These are phyloP conservation scores for Lepidium sativum DNA, from an alignment of 345 rosid genomes.

Conservation along the genomic window DNA sequence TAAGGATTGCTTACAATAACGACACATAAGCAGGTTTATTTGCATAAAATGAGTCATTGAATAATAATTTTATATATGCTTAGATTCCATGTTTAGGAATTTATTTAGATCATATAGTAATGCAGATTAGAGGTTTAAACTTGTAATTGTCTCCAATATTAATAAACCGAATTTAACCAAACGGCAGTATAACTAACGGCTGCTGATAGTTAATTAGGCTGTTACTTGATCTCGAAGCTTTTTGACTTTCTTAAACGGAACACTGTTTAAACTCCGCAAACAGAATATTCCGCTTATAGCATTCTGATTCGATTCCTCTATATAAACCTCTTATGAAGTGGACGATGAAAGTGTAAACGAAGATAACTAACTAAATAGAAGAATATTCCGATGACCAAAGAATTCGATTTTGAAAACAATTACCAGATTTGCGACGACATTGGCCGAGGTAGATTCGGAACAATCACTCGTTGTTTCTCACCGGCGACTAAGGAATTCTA, in stretches of 20 bases:
- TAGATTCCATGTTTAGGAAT: not conserved
- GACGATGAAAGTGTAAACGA: not conserved
- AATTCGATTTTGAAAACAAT: constrained; percentile 32
- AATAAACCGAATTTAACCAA: not conserved
- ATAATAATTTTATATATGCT: not conserved
- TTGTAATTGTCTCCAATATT: not conserved
- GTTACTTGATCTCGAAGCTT: not conserved
- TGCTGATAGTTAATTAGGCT: constrained; percentile 3
- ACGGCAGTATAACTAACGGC: not conserved
- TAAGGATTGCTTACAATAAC: not conserved
- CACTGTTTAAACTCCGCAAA: not conserved
- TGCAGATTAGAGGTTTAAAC: not conserved
- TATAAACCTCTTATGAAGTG: not conserved
- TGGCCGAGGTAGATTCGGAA: constrained; percentile 72
- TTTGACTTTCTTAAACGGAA: constrained; percentile 16
- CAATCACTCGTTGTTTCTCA: constrained; percentile 51
- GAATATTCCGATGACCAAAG: constrained; percentile 23
- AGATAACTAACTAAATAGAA: not conserved
- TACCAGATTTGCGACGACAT: constrained; percentile 62
- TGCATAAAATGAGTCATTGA: not conserved
- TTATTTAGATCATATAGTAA: not conserved
- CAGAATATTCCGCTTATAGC: constrained; percentile 21
- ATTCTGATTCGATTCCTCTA: constrained; percentile 13
- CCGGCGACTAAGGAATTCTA: constrained; percentile 33
- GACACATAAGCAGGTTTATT: not conserved